Evolutionary conservation across 768 basidiomycete genomes (phyloP).

Genomic region (Leccinum incarnatum): DNA sequence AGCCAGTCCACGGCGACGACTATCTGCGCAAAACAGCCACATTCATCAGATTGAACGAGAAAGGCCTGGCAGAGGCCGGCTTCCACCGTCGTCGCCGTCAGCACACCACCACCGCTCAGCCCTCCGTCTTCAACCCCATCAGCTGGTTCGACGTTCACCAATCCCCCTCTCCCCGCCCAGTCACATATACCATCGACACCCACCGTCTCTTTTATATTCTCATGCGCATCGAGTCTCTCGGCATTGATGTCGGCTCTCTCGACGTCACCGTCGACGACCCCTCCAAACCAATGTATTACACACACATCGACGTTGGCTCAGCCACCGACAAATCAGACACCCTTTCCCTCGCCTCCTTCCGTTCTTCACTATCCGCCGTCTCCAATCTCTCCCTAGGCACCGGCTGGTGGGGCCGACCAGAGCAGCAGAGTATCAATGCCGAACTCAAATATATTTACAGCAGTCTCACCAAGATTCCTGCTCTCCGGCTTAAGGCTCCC

Average conservation of each 20-base stretch:
- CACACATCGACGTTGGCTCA: slow-evolving; percentile 48
- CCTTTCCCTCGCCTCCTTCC: slow-evolving; percentile 69
- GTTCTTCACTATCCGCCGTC: slow-evolving; percentile 73
- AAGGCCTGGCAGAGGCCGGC: slow-evolving; percentile 65
- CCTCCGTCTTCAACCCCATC: slow-evolving; percentile 57
- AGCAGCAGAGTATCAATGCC: slow-evolving; percentile 57
- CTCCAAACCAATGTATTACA: slow-evolving; percentile 73
- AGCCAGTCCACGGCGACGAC: slow-evolving; percentile 66
- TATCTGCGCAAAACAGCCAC: slow-evolving; percentile 68
- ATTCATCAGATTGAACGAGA: slow-evolving; percentile 73
- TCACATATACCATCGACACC: slow-evolving; percentile 67
- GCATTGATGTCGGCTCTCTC: slow-evolving; percentile 73
- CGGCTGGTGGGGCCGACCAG: slow-evolving; percentile 67
- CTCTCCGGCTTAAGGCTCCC: slow-evolving; percentile 64
- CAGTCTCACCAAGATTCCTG: slow-evolving; percentile 86
- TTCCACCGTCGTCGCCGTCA: slow-evolving; percentile 47
- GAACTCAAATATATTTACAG: slow-evolving; percentile 88
- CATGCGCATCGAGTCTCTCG: slow-evolving; percentile 80
- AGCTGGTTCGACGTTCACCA: slow-evolving; percentile 48
- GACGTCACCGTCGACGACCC: slow-evolving; percentile 74
- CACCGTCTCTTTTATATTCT: slow-evolving; percentile 88
- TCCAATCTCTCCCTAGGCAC: slow-evolving; percentile 71
- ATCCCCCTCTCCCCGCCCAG: slow-evolving; percentile 48
- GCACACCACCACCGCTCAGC: slow-evolving; percentile 28
- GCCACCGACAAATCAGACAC: slow-evolving; percentile 66